phyloP scores from a whole-genome alignment of 2,329 filamentous ascomycete species.

The Zymoseptoria pseudotritici region DNA sequence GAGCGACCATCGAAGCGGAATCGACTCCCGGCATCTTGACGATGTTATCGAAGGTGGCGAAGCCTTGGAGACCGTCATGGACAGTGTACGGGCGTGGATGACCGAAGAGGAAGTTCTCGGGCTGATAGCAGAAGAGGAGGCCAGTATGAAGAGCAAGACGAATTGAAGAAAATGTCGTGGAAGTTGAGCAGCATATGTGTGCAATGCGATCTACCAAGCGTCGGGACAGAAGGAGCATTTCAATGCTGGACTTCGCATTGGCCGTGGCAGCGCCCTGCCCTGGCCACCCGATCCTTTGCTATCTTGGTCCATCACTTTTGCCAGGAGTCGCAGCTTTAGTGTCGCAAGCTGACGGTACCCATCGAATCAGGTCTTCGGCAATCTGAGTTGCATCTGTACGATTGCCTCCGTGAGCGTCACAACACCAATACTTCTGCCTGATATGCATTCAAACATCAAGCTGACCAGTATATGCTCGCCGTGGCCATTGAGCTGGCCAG shows the following conservation, averaged over 20 bases:
- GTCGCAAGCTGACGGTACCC: not conserved
- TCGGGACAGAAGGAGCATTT: not conserved
- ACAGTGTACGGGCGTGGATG: constrained; percentile 70
- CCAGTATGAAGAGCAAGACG: constrained; percentile 10
- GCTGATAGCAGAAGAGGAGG: constrained; percentile 37
- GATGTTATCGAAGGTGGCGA: constrained; percentile 71
- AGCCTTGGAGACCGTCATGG: constrained; percentile 66
- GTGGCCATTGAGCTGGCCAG: not conserved
- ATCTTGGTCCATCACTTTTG: not conserved
- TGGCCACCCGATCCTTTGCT: not conserved
- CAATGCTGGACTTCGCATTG: not conserved
- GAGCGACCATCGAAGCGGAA: constrained; percentile 77
- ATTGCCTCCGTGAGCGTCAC: not conserved
- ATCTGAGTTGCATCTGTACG: not conserved
- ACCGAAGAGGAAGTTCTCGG: constrained; percentile 65
- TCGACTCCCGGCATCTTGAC: constrained; percentile 72
- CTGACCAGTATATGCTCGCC: not conserved
- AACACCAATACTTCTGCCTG: not conserved
- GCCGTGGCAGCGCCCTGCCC: not conserved
- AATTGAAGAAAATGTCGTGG: not conserved
- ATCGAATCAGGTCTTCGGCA: not conserved
- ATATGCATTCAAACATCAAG: not conserved
- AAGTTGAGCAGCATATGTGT: not conserved
- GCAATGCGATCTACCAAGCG: not conserved
- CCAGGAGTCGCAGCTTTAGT: not conserved